Base-by-base conservation (phyloP, 352 stramenopile species). In the Globisporangium irregulare region DNA sequence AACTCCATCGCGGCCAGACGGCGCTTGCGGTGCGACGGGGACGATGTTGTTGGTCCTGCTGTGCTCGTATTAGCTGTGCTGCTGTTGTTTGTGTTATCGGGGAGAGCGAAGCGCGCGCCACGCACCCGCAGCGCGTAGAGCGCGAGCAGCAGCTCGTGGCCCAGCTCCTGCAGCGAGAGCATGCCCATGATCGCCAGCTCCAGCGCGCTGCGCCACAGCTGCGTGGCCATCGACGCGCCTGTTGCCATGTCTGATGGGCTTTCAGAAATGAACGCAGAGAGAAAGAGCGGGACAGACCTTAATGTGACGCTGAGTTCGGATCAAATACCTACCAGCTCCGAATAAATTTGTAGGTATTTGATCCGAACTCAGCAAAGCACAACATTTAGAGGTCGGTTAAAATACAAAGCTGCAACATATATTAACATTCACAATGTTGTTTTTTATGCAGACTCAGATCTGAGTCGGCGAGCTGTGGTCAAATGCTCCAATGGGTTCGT, bases 1-100 rank as follows among this genome's bases (percentile, higher is more conserved):
- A 93, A 80, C 62, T 80, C 82, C 64, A 92, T 69, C 18, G 81
- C 69, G 0, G 29, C 20, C 20, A 48, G 32, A 1, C 56, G 32
- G 64, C 14, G 60, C 12, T 46, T 57, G 14, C 36, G 1, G 0
- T 57, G 46, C 0, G 63, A 27, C 18, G 58, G 63, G 10, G 76
- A 69, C 6, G 34, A 48, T 0, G 36, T 14, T 41, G 66, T 8
- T 25, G 59, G 14, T 4, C 72, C 27, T 27, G 64, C 64, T 38
- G 68, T 70, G 0, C 59, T 70, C 20, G 48, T n/a, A 18, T 15
- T 62, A n/a, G 3, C 46, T 18, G 24, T 36, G 27, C 20, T 56
- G 61, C 10, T 22, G 27, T 10, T 65, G 24, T 22, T 41, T 18
- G 3, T 58, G 25, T 20, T 18, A 9, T 24, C 24, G 1, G 58